Conservation (phyloP, 768 basidiomycete species). For the Boletus fagicola region DNA sequence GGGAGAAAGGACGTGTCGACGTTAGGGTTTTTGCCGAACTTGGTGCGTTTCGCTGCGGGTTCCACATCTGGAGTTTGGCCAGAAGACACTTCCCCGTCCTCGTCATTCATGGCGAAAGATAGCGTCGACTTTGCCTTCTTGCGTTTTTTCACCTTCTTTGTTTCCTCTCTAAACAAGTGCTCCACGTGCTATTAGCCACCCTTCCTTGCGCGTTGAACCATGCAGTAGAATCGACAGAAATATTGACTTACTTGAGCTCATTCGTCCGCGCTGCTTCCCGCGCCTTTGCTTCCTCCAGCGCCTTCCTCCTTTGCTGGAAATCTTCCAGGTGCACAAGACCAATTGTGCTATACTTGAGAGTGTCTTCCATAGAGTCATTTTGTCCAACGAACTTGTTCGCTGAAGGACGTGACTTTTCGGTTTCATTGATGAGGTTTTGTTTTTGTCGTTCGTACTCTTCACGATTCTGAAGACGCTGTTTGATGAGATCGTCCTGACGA, state of each 20-base stretch:
- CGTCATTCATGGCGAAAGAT: constrained; percentile 89
- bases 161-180: constrained; percentile 83
- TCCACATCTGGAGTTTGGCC: constrained; percentile 39
- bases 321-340: constrained; percentile 91
- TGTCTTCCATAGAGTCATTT: constrained; percentile 92
- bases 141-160: constrained; percentile 85
- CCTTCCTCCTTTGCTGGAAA: constrained; percentile 85
- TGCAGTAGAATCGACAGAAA: constrained; percentile 7
- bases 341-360: constrained; percentile 85
- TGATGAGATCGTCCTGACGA: constrained; percentile 80
- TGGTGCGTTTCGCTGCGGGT: constrained; percentile 64
- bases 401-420: constrained; percentile 88
- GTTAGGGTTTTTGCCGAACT: constrained; percentile 90
- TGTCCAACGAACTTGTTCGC: constrained; percentile 89
- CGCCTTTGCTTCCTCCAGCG: constrained; percentile 88
- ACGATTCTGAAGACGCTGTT: constrained; percentile 75
- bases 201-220: constrained; percentile 19
- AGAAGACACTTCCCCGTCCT: constrained; percentile 44
- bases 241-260: constrained; percentile 77
- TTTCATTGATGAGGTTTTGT: constrained; percentile 78
- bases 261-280: constrained; percentile 82
- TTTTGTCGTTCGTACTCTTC: constrained; percentile 84
- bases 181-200: constrained; percentile 76
- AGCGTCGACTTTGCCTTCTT: constrained; percentile 90
- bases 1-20: constrained; percentile 99